Evolutionary conservation across 2,329 filamentous ascomycete genomes (phyloP).

Genomic region (Pestalotiopsis sp.): DNA sequence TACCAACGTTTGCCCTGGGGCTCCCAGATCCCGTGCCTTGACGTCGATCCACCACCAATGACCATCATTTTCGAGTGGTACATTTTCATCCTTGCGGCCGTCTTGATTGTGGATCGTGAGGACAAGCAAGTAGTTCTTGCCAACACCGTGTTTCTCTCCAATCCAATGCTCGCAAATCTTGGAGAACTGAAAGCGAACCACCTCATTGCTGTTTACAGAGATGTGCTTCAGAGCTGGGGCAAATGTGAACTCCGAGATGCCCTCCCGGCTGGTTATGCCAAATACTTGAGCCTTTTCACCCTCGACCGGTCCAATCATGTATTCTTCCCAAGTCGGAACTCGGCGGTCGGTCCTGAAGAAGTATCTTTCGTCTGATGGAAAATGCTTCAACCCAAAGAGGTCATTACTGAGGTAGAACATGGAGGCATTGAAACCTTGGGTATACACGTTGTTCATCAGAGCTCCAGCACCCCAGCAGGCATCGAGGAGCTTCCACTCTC

Average conservation of each 20-base stretch:
- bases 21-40: slow-evolving; percentile 63
- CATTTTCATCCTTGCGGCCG: slow-evolving; percentile 66
- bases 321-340: slow-evolving; percentile 76
- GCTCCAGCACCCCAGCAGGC: slow-evolving; percentile 89
- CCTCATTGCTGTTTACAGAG: slow-evolving; percentile 54
- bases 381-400: slow-evolving; percentile 80
- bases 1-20: slow-evolving; percentile 67
- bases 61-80: slow-evolving; percentile 77
- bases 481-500: slow-evolving; percentile 90
- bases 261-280: slow-evolving; percentile 47
- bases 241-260: slow-evolving; percentile 60
- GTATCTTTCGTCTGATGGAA: slow-evolving; percentile 65
- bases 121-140: slow-evolving; percentile 69
- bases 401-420: slow-evolving; percentile 69
- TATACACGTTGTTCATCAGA: slow-evolving; percentile 56
- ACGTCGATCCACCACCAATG: slow-evolving; percentile 84
- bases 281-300: slow-evolving; percentile 51
- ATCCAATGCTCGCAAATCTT: slow-evolving; percentile 84
- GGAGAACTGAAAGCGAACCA: slow-evolving; percentile 78
- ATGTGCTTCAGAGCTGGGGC: slow-evolving; percentile 63
- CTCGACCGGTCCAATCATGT: slow-evolving; percentile 63
- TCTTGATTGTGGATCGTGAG: slow-evolving; percentile 67
- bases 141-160: slow-evolving; percentile 65
- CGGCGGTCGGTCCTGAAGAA: slow-evolving; percentile 78
- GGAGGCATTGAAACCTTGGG: slow-evolving; percentile 66